phyloP scores from a whole-genome alignment of 2,329 filamentous ascomycete genomes.

The Penicillium sp. region DNA sequence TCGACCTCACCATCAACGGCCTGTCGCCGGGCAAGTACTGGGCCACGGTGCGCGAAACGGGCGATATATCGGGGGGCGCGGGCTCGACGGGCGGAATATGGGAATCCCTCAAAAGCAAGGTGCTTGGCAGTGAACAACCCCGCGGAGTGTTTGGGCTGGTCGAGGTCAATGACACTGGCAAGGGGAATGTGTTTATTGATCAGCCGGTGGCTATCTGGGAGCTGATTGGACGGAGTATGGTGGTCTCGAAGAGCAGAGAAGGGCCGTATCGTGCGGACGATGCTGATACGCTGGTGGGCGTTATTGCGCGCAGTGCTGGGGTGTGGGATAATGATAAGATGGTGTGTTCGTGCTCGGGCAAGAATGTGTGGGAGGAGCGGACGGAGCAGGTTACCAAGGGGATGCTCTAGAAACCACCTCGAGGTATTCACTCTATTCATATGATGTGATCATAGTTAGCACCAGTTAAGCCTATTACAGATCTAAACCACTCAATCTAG shows the following conservation, averaged over 20 bases:
- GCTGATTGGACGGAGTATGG: conserved; percentile 87
- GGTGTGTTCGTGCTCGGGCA: conserved; percentile 94
- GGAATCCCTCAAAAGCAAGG: conserved; percentile 51
- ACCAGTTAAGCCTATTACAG: neutral
- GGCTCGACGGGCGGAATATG: conserved; percentile 79
- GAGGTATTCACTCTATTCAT: too few relatives aligned
- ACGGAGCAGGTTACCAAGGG: conserved; percentile 84
- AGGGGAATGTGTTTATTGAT: conserved; percentile 77
- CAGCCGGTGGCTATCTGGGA: conserved; percentile 88
- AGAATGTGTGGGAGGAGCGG: conserved; percentile 97
- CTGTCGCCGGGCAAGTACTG: conserved; percentile 76
- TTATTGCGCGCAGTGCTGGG: conserved; percentile 93
- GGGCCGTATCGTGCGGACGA: conserved; percentile 66
- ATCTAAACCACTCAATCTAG: too few relatives aligned
- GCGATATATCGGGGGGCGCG: conserved; percentile 82
- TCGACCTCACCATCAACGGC: conserved; percentile 84
- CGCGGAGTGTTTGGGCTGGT: conserved; percentile 70
- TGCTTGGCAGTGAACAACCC: conserved; percentile 35
- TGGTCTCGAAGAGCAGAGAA: conserved; percentile 68
- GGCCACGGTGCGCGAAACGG: conserved; percentile 79
- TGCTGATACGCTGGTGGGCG: conserved; percentile 80
- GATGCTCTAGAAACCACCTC: conserved; percentile 63
- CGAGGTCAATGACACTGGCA: conserved; percentile 69
- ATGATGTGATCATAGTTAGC: too few relatives aligned
- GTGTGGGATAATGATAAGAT: conserved; percentile 99